Percentiles rank a stretch among this genome's conserved stretches.
phyloP scores from a whole-genome alignment of 2,329 filamentous ascomycete genomes.

The Hymenoscyphus repandus region DNA sequence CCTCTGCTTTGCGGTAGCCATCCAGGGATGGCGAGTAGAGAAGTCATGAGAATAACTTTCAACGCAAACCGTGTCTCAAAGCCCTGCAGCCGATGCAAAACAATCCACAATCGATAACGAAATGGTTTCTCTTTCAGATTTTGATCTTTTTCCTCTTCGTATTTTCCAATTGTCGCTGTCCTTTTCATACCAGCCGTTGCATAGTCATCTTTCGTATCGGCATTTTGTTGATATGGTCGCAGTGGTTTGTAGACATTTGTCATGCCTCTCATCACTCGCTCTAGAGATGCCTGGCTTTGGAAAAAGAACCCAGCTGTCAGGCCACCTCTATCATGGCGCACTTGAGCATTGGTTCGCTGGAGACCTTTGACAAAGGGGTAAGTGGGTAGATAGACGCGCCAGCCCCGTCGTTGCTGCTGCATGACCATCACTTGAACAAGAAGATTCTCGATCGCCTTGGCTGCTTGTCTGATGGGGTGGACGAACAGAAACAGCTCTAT shows the following conservation, averaged over 20 bases:
- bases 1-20: conserved; percentile 40
- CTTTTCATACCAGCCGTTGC: conserved; percentile 10
- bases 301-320: conserved; percentile 47
- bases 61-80: conserved; percentile 54
- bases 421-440: conserved; percentile 44
- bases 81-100: conserved; percentile 48
- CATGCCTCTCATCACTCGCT: conserved; percentile 31
- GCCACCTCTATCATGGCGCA: conserved; percentile 54
- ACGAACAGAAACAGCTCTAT: conserved; percentile 51
- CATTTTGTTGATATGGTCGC: conserved; percentile 17
- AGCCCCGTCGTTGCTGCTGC: conserved; percentile 37
- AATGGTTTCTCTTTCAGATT: conserved; percentile 35
- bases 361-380: conserved; percentile 50
- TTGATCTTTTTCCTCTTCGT: conserved; percentile 35
- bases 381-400: conserved; percentile 43
- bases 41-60: conserved; percentile 48
- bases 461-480: conserved; percentile 48
- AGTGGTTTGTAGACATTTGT: conserved; percentile 32
- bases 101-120: conserved; percentile 44
- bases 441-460: conserved; percentile 42
- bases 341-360: conserved; percentile 50
- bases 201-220: conserved; percentile 6
- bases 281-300: conserved; percentile 27
- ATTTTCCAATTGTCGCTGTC: conserved; percentile 25
- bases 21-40: conserved; percentile 47